These are phyloP conservation scores for Pseudogymnoascus sp. DNA, from an alignment of 2,329 filamentous ascomycete genomes.

Conservation along the genomic window DNA sequence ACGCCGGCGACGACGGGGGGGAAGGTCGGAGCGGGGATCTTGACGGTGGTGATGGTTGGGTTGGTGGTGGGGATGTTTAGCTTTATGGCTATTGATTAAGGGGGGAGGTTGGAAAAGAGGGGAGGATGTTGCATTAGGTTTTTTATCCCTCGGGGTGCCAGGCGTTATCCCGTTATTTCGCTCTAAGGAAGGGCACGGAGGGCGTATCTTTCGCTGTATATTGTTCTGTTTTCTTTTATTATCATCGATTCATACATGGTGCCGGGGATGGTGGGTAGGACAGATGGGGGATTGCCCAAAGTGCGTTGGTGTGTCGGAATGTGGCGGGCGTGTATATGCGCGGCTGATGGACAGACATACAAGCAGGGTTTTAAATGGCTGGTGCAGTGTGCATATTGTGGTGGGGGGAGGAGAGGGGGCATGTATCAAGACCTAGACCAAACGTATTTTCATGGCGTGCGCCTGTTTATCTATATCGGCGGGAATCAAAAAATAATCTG, in stretches of 20 bases:
- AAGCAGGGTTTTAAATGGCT: not conserved
- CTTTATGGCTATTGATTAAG: not conserved
- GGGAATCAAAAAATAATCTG: not conserved
- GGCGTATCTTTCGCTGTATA: not conserved
- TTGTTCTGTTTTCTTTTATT: not conserved
- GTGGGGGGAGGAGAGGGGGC: not conserved
- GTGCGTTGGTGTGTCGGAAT: not conserved
- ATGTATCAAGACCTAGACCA: slow-evolving; percentile 3
- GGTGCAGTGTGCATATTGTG: not conserved
- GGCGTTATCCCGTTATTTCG: not conserved
- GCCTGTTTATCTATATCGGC: not conserved
- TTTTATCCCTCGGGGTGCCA: not conserved
- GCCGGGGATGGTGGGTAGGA: not conserved
- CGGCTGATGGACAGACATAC: not conserved
- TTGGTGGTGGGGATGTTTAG: not conserved
- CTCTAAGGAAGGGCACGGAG: not conserved
- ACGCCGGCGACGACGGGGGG: slow-evolving; percentile 31
- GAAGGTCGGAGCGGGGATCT: slow-evolving; percentile 35
- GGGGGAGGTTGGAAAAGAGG: not conserved
- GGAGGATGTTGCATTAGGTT: not conserved
- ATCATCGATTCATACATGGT: not conserved
- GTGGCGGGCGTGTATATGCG: not conserved
- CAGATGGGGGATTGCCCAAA: not conserved
- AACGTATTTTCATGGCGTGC: not conserved
- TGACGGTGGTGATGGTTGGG: slow-evolving; percentile 30